Conservation (phyloP, 306 rosid species). For the Prinsepia uniflora region DNA sequence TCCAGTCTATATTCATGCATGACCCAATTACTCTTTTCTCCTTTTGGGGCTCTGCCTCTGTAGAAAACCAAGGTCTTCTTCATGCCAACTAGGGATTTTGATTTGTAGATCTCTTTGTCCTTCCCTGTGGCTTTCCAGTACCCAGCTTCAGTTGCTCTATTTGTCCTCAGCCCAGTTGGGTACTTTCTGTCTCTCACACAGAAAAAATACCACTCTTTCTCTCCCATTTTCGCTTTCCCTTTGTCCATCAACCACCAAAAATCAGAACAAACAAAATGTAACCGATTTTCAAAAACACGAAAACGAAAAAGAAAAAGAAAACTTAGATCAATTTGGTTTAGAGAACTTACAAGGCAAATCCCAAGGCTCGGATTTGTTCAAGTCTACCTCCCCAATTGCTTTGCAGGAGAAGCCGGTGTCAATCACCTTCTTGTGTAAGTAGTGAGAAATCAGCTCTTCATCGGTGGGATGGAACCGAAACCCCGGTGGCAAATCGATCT, state of each 20-base stretch:
- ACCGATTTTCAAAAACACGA: not conserved
- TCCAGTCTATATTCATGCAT: constrained; percentile 94
- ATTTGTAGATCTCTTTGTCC: constrained; percentile 83
- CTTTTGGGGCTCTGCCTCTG: constrained; percentile 94
- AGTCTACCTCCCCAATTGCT: constrained; percentile 93
- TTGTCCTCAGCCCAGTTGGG: constrained; percentile 93
- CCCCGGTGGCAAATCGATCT: constrained; percentile 75
- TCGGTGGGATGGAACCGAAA: constrained; percentile 95
- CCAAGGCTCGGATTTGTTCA: constrained; percentile 98
- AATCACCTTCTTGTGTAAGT: constrained; percentile 60
- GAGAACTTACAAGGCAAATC: constrained; percentile 73
- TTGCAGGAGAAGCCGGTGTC: constrained; percentile 50
- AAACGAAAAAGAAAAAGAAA: not conserved
- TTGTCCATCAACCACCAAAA: not conserved
- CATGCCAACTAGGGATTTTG: constrained; percentile 86
- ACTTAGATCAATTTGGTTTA: not conserved
- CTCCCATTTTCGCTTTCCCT: constrained; percentile 99
- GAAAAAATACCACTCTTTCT: constrained; percentile 92
- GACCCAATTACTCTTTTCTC: constrained; percentile 90
- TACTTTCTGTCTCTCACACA: constrained; percentile 90
- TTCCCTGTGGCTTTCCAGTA: constrained; percentile 99
- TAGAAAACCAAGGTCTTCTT: constrained; percentile 93
- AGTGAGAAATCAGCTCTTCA: constrained; percentile 92
- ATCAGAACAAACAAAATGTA: not conserved
- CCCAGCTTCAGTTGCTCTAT: constrained; percentile 91